Percentiles rank a stretch among this genome's conserved stretches.
phyloP scores from a whole-genome alignment of 306 rosid genomes.

The Sphenostylis stenocarpa region DNA sequence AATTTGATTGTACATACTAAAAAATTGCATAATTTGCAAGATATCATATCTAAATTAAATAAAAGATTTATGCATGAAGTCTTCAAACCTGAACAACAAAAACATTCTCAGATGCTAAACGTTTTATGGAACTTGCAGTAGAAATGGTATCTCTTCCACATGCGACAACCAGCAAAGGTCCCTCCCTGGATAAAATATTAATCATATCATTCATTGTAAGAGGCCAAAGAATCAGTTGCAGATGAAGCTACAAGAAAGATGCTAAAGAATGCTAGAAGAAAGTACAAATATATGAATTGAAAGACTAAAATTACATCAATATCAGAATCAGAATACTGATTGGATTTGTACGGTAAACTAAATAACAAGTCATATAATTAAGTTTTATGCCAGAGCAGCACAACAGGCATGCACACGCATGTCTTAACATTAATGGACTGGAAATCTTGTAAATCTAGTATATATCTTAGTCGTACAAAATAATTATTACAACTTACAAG shows the following conservation, averaged over 20 bases:
- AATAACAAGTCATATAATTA: conserved; percentile 13
- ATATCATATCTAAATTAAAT: conserved; percentile 5
- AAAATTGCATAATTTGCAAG: conserved; percentile 18
- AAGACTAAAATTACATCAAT: not conserved
- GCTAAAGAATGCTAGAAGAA: conserved; percentile 4
- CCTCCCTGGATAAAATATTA: conserved; percentile 64
- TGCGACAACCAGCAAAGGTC: conserved; percentile 88
- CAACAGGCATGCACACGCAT: not conserved
- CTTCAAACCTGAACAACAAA: conserved; percentile 84
- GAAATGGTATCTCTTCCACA: conserved; percentile 91
- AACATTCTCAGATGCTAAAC: conserved; percentile 69
- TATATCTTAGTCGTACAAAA: not conserved
- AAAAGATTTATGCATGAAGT: conserved; percentile 11
- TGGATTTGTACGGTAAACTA: not conserved
- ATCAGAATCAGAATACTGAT: not conserved
- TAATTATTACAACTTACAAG: not conserved
- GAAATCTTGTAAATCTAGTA: conserved; percentile 16
- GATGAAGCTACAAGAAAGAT: conserved; percentile 10
- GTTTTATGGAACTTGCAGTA: conserved; percentile 76
- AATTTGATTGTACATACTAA: not conserved
- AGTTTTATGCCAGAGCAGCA: not conserved
- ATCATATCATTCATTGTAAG: conserved; percentile 16
- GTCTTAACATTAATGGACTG: conserved; percentile 22
- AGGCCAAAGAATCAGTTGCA: conserved; percentile 3
- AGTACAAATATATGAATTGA: conserved; percentile 4